Percentiles rank a stretch among this genome's conserved stretches.
Conservation (phyloP, 306 rosid genomes). For the Cucurbita moschata region DNA sequence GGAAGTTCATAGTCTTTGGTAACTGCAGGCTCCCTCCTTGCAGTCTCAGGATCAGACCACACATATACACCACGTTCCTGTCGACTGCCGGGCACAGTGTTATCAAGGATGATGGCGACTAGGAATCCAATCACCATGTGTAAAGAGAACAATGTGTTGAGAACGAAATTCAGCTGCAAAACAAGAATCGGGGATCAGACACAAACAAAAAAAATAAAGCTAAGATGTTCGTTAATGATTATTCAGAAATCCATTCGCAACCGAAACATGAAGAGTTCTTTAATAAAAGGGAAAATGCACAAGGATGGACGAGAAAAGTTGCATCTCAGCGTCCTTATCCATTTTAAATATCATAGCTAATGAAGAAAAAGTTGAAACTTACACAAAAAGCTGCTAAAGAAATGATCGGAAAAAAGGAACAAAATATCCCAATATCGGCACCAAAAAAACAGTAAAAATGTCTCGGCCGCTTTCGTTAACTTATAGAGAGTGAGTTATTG, state of each 20-base stretch:
- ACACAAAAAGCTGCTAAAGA: neutral
- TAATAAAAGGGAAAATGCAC: neutral
- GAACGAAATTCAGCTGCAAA: constrained; percentile 58
- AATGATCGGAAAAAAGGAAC: neutral
- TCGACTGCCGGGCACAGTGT: constrained; percentile 89
- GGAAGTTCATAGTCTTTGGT: constrained; percentile 73
- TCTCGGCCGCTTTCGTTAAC: neutral
- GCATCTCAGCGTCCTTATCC: neutral
- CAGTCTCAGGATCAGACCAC: constrained; percentile 78
- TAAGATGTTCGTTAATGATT: neutral
- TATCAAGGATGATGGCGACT: constrained; percentile 75
- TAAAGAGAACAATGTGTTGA: constrained; percentile 66
- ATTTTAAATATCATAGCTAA: neutral
- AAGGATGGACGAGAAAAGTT: neutral
- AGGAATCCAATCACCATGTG: constrained; percentile 89
- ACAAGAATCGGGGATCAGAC: neutral
- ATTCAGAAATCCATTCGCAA: neutral
- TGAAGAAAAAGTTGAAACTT: neutral
- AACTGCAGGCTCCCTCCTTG: constrained; percentile 71
- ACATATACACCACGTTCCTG: constrained; percentile 94
- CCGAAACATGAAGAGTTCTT: neutral
- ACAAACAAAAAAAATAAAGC: neutral
- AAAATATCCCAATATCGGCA: neutral
- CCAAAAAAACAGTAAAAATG: neutral
- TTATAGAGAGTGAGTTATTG: neutral